Conservation (phyloP, 2,329 filamentous ascomycete species). For the Aspergillus calidoustus region DNA sequence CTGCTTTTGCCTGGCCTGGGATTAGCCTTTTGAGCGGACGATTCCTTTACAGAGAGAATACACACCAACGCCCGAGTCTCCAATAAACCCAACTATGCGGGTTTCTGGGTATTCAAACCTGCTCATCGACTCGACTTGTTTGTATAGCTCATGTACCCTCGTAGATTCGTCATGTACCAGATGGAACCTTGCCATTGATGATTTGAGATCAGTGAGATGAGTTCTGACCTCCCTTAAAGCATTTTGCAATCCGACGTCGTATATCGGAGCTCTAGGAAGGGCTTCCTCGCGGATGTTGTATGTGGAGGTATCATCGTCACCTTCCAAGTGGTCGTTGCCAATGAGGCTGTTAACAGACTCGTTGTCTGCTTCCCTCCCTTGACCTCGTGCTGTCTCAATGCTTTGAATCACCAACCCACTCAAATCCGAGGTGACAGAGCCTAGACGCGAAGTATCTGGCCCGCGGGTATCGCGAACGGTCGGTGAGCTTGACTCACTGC, state of each 20-base stretch:
- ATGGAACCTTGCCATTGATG: background rate
- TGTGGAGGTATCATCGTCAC: background rate
- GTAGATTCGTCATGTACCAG: background rate
- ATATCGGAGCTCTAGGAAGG: conserved; percentile 24
- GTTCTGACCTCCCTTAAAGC: conserved; percentile 2
- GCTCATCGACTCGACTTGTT: background rate
- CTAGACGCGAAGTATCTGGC: background rate
- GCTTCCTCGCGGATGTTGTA: conserved; percentile 20
- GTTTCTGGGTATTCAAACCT: conserved; percentile 11
- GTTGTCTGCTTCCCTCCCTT: background rate
- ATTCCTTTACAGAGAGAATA: background rate
- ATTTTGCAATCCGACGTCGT: conserved; percentile 15
- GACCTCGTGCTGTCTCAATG: background rate
- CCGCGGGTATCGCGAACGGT: background rate
- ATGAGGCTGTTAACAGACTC: background rate
- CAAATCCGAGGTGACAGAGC: background rate
- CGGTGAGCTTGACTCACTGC: background rate
- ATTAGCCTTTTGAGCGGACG: background rate
- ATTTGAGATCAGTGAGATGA: background rate
- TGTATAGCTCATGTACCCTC: background rate
- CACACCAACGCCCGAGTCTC: conserved; percentile 13
- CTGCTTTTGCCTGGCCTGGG: conserved; percentile 5
- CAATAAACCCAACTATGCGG: conserved; percentile 13
- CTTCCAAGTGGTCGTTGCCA: conserved; percentile 4
- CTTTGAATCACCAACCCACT: background rate